A percentile compares a stretch with the other conserved stretches of the same genome.
Conservation (phyloP, 2,329 filamentous ascomycete genomes). For the Domatiomyces catenatus region DNA sequence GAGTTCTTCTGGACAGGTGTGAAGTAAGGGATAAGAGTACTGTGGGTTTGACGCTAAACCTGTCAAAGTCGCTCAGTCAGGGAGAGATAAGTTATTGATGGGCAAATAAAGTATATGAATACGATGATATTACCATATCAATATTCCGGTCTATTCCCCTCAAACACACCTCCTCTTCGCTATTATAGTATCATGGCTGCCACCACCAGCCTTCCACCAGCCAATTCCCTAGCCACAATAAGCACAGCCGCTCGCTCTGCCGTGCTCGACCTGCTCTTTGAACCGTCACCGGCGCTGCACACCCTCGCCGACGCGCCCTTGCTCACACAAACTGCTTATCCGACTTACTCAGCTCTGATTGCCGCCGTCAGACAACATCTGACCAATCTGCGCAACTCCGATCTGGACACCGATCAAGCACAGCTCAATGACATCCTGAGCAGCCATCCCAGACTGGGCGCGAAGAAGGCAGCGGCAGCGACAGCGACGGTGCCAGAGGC, state of each 20-base stretch:
- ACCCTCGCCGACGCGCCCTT: conserved; percentile 54
- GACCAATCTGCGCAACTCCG: conserved; percentile 40
- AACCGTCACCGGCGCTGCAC: conserved; percentile 63
- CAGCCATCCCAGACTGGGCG: conserved; percentile 71
- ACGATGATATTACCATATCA: too few species aligned
- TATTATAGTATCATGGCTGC: neutral
- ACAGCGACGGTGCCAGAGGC: too few species aligned
- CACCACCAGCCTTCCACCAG: neutral
- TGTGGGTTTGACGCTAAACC: too few species aligned
- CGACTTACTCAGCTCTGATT: conserved; percentile 56
- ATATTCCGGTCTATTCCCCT: too few species aligned
- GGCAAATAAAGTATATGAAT: too few species aligned
- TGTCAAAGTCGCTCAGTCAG: too few species aligned
- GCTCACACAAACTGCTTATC: conserved; percentile 39
- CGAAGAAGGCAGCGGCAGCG: conserved; percentile 48
- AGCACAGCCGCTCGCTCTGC: conserved; percentile 1
- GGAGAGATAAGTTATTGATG: too few species aligned
- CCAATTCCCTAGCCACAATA: neutral
- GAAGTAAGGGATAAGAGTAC: too few species aligned
- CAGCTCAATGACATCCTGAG: conserved; percentile 58
- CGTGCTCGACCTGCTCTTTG: conserved; percentile 24
- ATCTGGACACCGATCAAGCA: conserved; percentile 34
- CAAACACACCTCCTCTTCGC: too few species aligned
- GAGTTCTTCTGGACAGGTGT: too few species aligned
- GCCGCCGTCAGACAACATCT: conserved; percentile 49